These are phyloP conservation scores for Talaromyces amestolkiae DNA, from an alignment of 2,329 filamentous ascomycete genomes.

Conservation along the genomic window DNA sequence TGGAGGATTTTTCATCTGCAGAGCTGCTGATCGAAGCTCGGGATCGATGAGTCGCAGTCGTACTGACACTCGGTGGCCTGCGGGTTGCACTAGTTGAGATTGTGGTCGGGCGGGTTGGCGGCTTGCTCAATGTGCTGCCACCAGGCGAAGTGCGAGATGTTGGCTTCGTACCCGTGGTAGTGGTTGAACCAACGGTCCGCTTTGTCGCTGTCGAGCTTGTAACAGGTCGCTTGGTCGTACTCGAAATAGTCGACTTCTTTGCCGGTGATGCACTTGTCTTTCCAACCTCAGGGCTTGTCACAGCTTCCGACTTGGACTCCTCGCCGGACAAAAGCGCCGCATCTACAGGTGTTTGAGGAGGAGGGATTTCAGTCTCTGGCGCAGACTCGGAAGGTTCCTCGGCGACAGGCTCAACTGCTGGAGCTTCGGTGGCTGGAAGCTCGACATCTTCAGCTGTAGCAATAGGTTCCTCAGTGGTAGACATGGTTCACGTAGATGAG, in stretches of 20 bases:
- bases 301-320: slow-evolving; percentile 26
- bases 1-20: slow-evolving; percentile 41
- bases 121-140: slow-evolving; percentile 44
- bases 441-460: slow-evolving; percentile 31
- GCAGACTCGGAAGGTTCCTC: slow-evolving; percentile 22
- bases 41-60: slow-evolving; percentile 41
- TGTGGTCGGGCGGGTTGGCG: slow-evolving; percentile 41
- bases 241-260: slow-evolving; percentile 27
- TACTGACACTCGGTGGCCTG: slow-evolving; percentile 29
- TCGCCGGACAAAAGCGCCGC: slow-evolving; percentile 35
- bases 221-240: slow-evolving; percentile 24
- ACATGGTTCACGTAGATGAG: slow-evolving; percentile 25
- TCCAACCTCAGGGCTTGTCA: slow-evolving; percentile 36
- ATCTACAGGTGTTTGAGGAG: slow-evolving; percentile 37
- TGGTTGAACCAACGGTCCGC: slow-evolving; percentile 30
- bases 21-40: slow-evolving; percentile 45
- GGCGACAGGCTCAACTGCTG: slow-evolving; percentile 3
- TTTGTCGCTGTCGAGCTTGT: slow-evolving; percentile 36
- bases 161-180: slow-evolving; percentile 30
- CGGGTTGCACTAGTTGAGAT: slow-evolving; percentile 10
- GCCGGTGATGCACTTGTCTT: slow-evolving; percentile 35
- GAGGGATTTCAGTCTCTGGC: slow-evolving; percentile 30
- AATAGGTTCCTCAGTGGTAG: slow-evolving; percentile 18
- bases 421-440: slow-evolving; percentile 8
- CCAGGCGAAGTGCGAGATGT: slow-evolving; percentile 30